Evolutionary conservation across 495 filamentous ascomycete genomes (phyloP).

Genomic region (Xylaria scruposa): DNA sequence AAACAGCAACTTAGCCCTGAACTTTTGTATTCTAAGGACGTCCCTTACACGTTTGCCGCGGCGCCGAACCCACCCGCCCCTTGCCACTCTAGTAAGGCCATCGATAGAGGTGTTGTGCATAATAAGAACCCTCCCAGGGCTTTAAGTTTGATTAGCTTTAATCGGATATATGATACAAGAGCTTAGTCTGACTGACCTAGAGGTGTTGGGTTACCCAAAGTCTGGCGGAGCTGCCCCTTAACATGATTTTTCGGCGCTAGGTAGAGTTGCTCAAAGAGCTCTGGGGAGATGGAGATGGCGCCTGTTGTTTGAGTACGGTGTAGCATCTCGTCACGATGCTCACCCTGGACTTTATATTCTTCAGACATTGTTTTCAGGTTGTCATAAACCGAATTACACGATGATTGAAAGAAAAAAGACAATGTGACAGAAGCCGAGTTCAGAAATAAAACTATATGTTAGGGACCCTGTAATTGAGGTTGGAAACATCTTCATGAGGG

Average conservation of each 20-base stretch:
- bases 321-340: constrained; percentile 38
- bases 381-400: background rate
- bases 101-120: constrained; percentile 3
- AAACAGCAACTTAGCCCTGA: constrained; percentile 4
- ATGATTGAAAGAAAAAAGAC: background rate
- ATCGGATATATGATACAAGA: background rate
- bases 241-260: constrained; percentile 63
- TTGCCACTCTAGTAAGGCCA: constrained; percentile 11
- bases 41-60: constrained; percentile 17
- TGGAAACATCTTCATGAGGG: too few relatives aligned
- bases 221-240: constrained; percentile 57
- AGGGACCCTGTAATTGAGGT: too few relatives aligned
- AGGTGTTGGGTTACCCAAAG: constrained; percentile 68
- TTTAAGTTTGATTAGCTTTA: background rate
- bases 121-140: constrained; percentile 11
- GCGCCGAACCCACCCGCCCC: constrained; percentile 3
- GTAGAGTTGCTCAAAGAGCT: constrained; percentile 71
- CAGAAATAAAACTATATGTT: background rate
- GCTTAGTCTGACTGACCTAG: constrained; percentile 34
- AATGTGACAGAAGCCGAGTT: background rate
- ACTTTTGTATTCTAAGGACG: background rate
- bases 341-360: background rate
- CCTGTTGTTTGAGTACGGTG: constrained; percentile 52
- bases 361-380: background rate
- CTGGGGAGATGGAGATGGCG: constrained; percentile 61